Evolutionary conservation across 345 rosid genomes (phyloP).

Genomic region (Adansonia digitata): DNA sequence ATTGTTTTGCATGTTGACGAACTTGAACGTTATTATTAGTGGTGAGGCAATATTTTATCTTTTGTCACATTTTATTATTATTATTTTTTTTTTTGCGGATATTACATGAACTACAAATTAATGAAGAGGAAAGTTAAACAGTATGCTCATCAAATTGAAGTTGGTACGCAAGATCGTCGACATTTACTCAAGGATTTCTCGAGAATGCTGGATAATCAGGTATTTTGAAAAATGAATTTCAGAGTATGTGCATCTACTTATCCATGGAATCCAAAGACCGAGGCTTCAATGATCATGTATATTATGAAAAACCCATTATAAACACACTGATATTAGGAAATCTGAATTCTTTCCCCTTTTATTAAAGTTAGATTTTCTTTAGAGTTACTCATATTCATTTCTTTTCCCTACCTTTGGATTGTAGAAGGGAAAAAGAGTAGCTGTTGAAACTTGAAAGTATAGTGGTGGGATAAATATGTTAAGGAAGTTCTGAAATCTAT

Average conservation of each 20-base stretch:
- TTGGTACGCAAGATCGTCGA: slow-evolving; percentile 65
- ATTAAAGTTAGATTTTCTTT: neutral
- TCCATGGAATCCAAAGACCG: neutral
- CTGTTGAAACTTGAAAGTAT: neutral
- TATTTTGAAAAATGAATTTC: slow-evolving; percentile 15
- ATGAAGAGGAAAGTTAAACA: slow-evolving; percentile 92
- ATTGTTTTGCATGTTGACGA: neutral
- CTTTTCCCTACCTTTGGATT: neutral
- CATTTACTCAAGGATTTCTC: slow-evolving; percentile 99
- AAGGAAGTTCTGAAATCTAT: neutral
- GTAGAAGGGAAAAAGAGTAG: neutral
- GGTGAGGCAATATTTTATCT: neutral
- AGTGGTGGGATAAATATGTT: neutral
- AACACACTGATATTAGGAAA: neutral
- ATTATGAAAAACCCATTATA: neutral
- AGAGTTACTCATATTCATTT: neutral
- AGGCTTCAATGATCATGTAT: neutral
- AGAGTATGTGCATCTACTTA: neutral
- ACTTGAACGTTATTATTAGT: neutral
- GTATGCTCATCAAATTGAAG: slow-evolving; percentile 73
- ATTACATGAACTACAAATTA: slow-evolving; percentile 83
- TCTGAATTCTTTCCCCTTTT: neutral
- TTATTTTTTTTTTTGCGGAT: slow-evolving; percentile 45
- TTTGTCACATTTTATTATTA: neutral
- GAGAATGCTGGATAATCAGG: slow-evolving; percentile 91